Percentiles rank a stretch among this genome's conserved stretches.
phyloP scores from a whole-genome alignment of 2,329 filamentous ascomycete species.

The Phoma sp. region DNA sequence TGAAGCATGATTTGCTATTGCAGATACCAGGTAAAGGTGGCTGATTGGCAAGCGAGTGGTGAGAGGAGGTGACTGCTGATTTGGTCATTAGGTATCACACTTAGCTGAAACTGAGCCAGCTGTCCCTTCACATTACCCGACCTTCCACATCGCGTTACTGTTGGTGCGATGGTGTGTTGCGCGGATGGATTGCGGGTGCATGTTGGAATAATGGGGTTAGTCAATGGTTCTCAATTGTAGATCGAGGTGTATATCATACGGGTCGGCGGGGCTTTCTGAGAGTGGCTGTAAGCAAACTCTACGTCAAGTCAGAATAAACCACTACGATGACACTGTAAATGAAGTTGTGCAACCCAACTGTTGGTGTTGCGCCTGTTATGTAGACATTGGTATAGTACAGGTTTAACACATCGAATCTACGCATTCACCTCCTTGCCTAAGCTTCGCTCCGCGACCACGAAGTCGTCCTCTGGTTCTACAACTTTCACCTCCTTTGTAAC shows the following conservation, averaged over 20 bases:
- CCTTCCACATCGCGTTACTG: background rate
- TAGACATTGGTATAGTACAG: conserved; percentile 23
- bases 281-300: background rate
- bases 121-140: too few relatives aligned
- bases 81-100: background rate
- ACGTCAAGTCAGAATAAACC: background rate
- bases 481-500: conserved; percentile 10
- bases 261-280: too few relatives aligned
- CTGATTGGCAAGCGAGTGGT: background rate
- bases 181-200: too few relatives aligned
- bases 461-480: conserved; percentile 12
- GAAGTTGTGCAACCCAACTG: background rate
- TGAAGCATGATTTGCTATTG: background rate
- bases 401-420: conserved; percentile 5
- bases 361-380: conserved; percentile 4
- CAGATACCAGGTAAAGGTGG: background rate
- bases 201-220: too few relatives aligned
- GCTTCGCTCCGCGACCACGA: conserved; percentile 13
- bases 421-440: conserved; percentile 16
- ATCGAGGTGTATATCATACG: background rate
- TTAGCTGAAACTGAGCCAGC: too few relatives aligned
- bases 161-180: background rate
- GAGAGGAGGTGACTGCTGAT: background rate
- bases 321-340: background rate
- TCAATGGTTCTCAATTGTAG: too few relatives aligned